phyloP scores from a whole-genome alignment of 108 stramenopile genomes.

The Nannochloropsis granulata region DNA sequence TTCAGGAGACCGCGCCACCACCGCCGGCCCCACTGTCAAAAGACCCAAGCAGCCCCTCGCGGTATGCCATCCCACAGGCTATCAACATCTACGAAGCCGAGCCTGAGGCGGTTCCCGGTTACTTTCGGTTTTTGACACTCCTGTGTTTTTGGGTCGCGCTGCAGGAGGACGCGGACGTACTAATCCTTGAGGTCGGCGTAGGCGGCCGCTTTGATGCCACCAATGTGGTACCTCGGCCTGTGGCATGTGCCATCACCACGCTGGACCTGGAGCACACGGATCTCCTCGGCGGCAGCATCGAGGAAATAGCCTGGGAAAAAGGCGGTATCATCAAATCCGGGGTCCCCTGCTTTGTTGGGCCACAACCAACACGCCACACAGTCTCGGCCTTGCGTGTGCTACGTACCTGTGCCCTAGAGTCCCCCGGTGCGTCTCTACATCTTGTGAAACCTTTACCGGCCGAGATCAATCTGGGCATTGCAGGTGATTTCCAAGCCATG shows the following conservation, averaged over 20 bases:
- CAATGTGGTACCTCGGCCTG: slow-evolving; percentile 48
- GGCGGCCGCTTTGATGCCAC: slow-evolving; percentile 89
- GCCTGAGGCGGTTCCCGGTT: slow-evolving; percentile 47
- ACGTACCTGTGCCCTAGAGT: background rate
- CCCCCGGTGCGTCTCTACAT: background rate
- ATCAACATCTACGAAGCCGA: background rate
- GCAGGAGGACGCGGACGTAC: slow-evolving; percentile 50
- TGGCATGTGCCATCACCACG: slow-evolving; percentile 31
- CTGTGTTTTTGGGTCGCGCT: slow-evolving; percentile 44
- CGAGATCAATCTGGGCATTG: slow-evolving; percentile 2
- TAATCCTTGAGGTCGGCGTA: slow-evolving; percentile 79
- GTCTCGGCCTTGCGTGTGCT: background rate
- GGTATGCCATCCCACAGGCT: background rate
- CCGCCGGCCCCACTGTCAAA: background rate
- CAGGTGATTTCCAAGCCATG: slow-evolving; percentile 15
- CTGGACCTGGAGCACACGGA: slow-evolving; percentile 73
- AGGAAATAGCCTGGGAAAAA: slow-evolving; percentile 84
- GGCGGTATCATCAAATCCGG: slow-evolving; percentile 61
- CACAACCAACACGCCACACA: slow-evolving; percentile 13
- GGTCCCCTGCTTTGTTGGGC: background rate
- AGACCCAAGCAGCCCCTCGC: background rate
- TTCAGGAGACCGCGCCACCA: slow-evolving; percentile 14
- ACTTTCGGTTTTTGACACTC: slow-evolving; percentile 76
- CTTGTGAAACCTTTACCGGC: slow-evolving; percentile 5
- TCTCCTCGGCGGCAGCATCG: slow-evolving; percentile 61